Evolutionary conservation across 257 asterid species (phyloP).

Genomic region (Solanum ossicruentum): DNA sequence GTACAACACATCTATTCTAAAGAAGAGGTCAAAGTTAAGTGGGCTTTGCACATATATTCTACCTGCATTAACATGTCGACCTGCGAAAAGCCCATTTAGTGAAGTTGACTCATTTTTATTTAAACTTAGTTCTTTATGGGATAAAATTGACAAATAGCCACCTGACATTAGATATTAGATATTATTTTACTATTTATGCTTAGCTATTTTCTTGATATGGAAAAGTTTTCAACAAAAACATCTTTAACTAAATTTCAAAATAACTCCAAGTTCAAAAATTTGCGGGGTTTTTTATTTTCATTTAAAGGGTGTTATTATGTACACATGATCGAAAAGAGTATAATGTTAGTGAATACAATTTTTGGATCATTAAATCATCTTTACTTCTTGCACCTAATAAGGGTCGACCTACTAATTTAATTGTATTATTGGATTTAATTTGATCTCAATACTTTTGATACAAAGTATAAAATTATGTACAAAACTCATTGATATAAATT

Average conservation of each 20-base stretch:
- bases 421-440: neutral
- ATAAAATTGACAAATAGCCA: neutral
- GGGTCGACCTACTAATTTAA: no score
- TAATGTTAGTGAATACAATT: no score
- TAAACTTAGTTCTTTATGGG: neutral
- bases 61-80: neutral
- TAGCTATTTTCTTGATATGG: neutral
- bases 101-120: neutral
- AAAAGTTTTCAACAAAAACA: neutral
- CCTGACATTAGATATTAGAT: neutral
- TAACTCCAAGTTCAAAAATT: neutral
- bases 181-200: no score
- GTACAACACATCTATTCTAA: no score
- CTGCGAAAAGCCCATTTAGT: neutral
- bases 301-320: neutral
- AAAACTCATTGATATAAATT: neutral
- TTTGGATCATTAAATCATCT: neutral
- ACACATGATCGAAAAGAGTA: neutral
- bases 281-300: neutral
- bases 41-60: no score
- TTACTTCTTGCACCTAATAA: neutral
- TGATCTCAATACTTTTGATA: neutral
- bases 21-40: no score
- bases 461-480: neutral
- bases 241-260: no score